phyloP scores from a whole-genome alignment of 2,329 filamentous ascomycete genomes.

The Fusarium temperatum region DNA sequence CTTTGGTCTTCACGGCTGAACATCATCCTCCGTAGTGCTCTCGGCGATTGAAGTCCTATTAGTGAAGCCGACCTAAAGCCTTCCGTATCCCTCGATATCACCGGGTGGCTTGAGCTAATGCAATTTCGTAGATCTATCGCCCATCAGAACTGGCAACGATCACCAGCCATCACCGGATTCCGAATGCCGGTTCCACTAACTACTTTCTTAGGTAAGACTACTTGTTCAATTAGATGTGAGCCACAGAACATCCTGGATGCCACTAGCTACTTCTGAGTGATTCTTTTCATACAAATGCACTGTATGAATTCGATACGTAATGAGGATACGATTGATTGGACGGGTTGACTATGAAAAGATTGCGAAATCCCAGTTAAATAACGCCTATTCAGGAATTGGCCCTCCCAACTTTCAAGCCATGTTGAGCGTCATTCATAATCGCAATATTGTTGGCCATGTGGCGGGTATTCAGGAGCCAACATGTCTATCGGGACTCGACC shows the following conservation, averaged over 20 bases:
- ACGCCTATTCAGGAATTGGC: background rate
- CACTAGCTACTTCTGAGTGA: background rate
- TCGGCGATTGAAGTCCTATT: background rate
- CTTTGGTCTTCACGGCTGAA: background rate
- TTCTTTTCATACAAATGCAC: accelerated
- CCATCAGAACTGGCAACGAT: background rate
- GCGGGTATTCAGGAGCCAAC: accelerated
- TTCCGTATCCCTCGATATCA: background rate
- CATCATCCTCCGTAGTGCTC: accelerated
- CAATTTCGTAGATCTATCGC: accelerated
- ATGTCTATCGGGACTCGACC: accelerated
- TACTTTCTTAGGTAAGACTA: background rate
- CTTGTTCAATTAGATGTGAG: background rate
- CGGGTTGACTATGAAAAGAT: background rate
- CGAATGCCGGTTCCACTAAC: background rate
- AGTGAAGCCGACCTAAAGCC: background rate
- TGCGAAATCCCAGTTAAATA: accelerated
- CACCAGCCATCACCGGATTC: background rate
- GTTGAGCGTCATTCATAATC: background rate
- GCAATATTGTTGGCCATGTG: background rate
- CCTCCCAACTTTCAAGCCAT: accelerated
- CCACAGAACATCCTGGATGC: background rate
- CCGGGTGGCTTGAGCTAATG: background rate
- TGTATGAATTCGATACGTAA: background rate
- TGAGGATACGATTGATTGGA: no score